phyloP scores from a whole-genome alignment of 2,329 filamentous ascomycete genomes.

The Scedosporium minutisporum region DNA sequence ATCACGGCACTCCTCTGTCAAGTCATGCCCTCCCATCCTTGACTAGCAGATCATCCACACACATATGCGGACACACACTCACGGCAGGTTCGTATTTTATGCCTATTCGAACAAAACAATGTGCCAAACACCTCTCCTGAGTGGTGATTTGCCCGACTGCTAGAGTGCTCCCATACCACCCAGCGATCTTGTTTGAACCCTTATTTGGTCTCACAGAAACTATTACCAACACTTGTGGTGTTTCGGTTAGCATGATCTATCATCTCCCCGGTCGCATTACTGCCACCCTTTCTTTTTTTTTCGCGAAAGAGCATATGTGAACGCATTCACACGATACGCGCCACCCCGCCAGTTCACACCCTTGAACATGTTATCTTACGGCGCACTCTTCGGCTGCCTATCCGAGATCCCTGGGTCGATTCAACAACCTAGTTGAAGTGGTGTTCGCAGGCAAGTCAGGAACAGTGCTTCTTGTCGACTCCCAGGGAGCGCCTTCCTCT shows the following conservation, averaged over 20 bases:
- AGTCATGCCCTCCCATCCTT: not conserved
- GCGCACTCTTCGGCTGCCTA: not conserved
- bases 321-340: not conserved
- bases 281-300: not conserved
- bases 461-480: not conserved
- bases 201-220: not conserved
- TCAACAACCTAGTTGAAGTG: not conserved
- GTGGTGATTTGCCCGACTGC: not conserved
- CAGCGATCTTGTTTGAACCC: not conserved
- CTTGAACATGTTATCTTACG: not conserved
- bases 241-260: not conserved
- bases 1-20: not conserved
- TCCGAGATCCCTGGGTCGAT: not conserved
- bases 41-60: not conserved
- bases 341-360: not conserved
- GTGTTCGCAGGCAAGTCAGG: not conserved
- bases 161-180: not conserved
- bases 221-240: not conserved
- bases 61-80: not conserved
- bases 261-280: not conserved
- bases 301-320: not conserved
- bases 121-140: not conserved
- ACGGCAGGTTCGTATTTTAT: not conserved
- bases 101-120: not conserved
- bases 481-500: not conserved